Conservation (phyloP, 768 basidiomycete genomes). For the Tricholoma saponaceum region DNA sequence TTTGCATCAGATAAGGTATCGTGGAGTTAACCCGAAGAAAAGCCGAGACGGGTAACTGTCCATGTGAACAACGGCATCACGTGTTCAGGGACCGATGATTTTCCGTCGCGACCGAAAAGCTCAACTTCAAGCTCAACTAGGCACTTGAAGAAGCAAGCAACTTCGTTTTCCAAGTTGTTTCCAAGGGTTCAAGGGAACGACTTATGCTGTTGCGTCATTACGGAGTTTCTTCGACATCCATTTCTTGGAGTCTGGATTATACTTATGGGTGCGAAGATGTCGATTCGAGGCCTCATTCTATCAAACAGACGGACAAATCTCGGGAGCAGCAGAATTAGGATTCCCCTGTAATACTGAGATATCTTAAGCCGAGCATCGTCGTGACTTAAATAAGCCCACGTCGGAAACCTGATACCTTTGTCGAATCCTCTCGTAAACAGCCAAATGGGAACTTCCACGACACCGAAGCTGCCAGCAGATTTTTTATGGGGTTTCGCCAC, state of each 20-base stretch:
- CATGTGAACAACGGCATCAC: slow-evolving; percentile 14
- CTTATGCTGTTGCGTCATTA: slow-evolving; percentile 14
- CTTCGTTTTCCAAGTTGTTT: too few relatives aligned
- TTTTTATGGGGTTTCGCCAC: slow-evolving; percentile 75
- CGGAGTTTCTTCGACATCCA: slow-evolving; percentile 27
- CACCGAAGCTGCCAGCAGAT: slow-evolving; percentile 46
- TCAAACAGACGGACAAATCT: slow-evolving; percentile 40
- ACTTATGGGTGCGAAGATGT: slow-evolving; percentile 14
- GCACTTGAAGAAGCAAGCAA: too few relatives aligned
- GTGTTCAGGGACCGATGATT: slow-evolving; percentile 6
- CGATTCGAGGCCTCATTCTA: slow-evolving; percentile 12
- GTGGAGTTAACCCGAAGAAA: not conserved
- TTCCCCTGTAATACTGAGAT: slow-evolving; percentile 37
- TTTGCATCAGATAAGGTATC: too few relatives aligned
- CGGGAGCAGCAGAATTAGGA: slow-evolving; percentile 34
- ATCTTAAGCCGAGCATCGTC: slow-evolving; percentile 34
- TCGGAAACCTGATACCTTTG: slow-evolving; percentile 17
- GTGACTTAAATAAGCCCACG: slow-evolving; percentile 34
- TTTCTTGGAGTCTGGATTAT: slow-evolving; percentile 11
- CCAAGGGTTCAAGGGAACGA: not conserved
- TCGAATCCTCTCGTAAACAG: slow-evolving; percentile 21
- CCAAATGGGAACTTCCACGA: slow-evolving; percentile 28
- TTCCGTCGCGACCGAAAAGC: too few relatives aligned
- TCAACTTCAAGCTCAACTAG: too few relatives aligned
- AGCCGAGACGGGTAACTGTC: slow-evolving; percentile 2